Evolutionary conservation across 2,329 filamentous ascomycete genomes (phyloP).

Genomic region (Colletotrichum euphorbiae): DNA sequence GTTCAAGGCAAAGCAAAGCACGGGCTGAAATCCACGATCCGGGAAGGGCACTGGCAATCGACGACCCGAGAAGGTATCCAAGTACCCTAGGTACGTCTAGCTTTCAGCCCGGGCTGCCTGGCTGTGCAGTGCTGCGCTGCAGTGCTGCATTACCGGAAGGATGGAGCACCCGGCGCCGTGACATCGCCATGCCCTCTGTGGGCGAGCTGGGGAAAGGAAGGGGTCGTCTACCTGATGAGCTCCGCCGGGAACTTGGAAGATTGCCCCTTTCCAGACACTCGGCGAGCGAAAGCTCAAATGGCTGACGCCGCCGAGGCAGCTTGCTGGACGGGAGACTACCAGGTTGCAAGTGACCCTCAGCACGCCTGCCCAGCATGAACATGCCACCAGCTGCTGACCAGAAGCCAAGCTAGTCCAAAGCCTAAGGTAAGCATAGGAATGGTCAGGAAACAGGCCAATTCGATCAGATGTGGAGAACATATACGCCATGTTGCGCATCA

Average conservation of each 20-base stretch:
- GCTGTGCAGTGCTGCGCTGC: slow-evolving; percentile 3
- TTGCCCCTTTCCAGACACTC: slow-evolving; percentile 31
- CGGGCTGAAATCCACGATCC: slow-evolving; percentile 26
- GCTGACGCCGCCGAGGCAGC: not conserved
- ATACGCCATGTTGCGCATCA: slow-evolving; percentile 24
- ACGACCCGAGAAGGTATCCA: slow-evolving; percentile 27
- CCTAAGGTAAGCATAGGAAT: not conserved
- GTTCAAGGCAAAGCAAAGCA: slow-evolving; percentile 14
- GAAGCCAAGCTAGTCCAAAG: slow-evolving; percentile 10
- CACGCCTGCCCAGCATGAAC: slow-evolving; percentile 7
- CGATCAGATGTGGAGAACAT: not conserved
- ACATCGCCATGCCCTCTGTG: slow-evolving; percentile 11
- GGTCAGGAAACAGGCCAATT: slow-evolving; percentile 2
- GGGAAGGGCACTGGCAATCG: slow-evolving; percentile 20
- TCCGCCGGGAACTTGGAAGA: slow-evolving; percentile 31
- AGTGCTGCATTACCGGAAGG: slow-evolving; percentile 11
- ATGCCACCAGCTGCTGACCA: not conserved
- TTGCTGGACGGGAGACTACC: not conserved
- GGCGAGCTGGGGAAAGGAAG: slow-evolving; percentile 10
- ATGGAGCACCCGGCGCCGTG: slow-evolving; percentile 28
- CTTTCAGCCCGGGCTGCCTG: slow-evolving; percentile 5
- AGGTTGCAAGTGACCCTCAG: slow-evolving; percentile 9
- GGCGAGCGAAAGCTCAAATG: slow-evolving; percentile 4
- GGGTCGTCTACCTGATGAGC: slow-evolving; percentile 1
- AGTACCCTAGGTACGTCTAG: slow-evolving; percentile 22